These are phyloP conservation scores for Elsinoe ampelina DNA, from an alignment of 2,329 filamentous ascomycete genomes.

Conservation along the genomic window DNA sequence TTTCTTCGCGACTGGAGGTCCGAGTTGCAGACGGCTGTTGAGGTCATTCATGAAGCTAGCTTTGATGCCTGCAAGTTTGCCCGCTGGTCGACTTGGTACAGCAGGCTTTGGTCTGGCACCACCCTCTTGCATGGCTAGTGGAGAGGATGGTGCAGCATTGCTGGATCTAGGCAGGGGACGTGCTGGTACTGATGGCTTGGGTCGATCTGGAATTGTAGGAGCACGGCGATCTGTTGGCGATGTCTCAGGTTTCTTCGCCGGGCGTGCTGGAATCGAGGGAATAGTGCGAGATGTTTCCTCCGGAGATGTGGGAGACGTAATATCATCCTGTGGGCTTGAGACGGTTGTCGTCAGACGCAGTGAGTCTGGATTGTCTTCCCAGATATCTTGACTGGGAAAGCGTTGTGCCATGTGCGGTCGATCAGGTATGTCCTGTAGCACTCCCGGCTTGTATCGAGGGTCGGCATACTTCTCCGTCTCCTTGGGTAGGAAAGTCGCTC, in stretches of 20 bases:
- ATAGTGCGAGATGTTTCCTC: constrained; percentile 10
- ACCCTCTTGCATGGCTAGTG: constrained; percentile 24
- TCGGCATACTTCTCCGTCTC: constrained; percentile 50
- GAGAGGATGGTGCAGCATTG: constrained; percentile 23
- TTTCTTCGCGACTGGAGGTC: constrained; percentile 62
- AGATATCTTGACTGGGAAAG: constrained; percentile 87
- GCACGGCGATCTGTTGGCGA: constrained; percentile 45
- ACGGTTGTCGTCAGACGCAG: constrained; percentile 70
- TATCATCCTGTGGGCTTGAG: constrained; percentile 30
- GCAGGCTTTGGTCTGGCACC: constrained; percentile 67
- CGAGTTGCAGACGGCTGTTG: constrained; percentile 78
- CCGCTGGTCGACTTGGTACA: constrained; percentile 67
- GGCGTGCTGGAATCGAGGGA: constrained; percentile 25
- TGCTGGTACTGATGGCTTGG: constrained; percentile 55
- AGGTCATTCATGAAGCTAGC: constrained; percentile 88
- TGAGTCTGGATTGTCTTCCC: constrained; percentile 88
- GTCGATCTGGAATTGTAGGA: constrained; percentile 47
- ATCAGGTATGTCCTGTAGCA: constrained; percentile 38
- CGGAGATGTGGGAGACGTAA: constrained; percentile 18
- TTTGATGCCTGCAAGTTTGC: constrained; percentile 86
- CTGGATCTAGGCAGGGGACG: constrained; percentile 45
- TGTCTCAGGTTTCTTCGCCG: constrained; percentile 20
- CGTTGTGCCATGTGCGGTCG: constrained; percentile 55
- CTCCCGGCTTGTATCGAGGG: constrained; percentile 47
- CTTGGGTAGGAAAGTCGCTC: constrained; percentile 35